A percentile compares a stretch with the other conserved stretches of the same genome.
Conservation (phyloP, 352 stramenopile genomes). For the Phytophthora colocasiae region DNA sequence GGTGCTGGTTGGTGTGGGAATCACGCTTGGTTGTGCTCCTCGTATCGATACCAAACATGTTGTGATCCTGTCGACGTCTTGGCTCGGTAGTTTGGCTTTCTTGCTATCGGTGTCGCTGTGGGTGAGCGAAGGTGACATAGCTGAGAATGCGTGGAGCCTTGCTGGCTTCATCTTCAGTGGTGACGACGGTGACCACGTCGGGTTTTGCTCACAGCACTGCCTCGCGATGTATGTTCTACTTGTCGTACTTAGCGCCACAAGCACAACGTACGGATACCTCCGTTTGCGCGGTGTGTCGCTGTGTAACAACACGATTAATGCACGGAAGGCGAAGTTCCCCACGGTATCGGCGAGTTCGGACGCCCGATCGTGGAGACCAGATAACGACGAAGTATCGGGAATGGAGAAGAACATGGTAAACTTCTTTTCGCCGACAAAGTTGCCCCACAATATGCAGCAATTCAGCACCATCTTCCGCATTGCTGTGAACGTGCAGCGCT, state of each 20-base stretch:
- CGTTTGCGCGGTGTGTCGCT: conserved; percentile 40
- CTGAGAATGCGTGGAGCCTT: conserved; percentile 68
- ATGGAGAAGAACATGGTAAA: conserved; percentile 68
- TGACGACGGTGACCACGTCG: conserved; percentile 43
- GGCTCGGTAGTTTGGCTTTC: conserved; percentile 69
- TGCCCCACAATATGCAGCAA: conserved; percentile 86
- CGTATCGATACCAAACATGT: conserved; percentile 63
- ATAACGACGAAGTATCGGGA: conserved; percentile 32
- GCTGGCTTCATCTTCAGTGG: conserved; percentile 76
- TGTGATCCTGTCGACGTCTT: conserved; percentile 71
- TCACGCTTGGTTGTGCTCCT: conserved; percentile 47
- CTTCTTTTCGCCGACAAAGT: conserved; percentile 77
- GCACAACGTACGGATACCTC: conserved; percentile 62
- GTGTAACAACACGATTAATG: conserved; percentile 33
- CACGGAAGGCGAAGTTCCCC: conserved; percentile 51
- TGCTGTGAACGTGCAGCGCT: conserved; percentile 86
- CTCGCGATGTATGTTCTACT: conserved; percentile 71
- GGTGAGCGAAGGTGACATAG: conserved; percentile 66
- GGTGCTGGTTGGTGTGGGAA: conserved; percentile 48
- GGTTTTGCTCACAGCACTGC: conserved; percentile 69
- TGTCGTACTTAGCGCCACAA: conserved; percentile 41
- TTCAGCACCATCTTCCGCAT: conserved; percentile 86
- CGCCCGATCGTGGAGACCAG: conserved; percentile 70
- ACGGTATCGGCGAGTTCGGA: conserved; percentile 82
- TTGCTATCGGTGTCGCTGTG: conserved; percentile 81